Evolutionary conservation across 345 rosid genomes (phyloP).

Genomic region (Moricandia arvensis): DNA sequence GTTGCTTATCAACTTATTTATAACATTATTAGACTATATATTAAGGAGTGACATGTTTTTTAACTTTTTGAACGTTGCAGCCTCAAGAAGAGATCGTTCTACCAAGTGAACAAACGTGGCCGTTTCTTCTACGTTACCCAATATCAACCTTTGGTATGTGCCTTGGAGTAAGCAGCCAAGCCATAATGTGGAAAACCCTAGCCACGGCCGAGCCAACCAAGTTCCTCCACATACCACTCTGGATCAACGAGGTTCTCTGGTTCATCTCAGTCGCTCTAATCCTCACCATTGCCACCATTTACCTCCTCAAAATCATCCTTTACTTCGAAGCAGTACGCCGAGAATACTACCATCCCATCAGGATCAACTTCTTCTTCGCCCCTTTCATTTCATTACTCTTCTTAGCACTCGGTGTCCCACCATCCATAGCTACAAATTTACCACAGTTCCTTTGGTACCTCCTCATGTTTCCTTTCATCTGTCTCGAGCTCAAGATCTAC

Average conservation of each 20-base stretch:
- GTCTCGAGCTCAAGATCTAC: constrained; percentile 71
- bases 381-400: constrained; percentile 81
- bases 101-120: constrained; percentile 72
- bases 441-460: constrained; percentile 64
- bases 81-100: constrained; percentile 65
- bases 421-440: constrained; percentile 38
- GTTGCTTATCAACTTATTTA: neutral
- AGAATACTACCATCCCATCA: constrained; percentile 78
- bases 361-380: constrained; percentile 84
- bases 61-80: constrained; percentile 32
- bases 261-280: constrained; percentile 53
- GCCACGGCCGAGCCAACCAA: constrained; percentile 59
- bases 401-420: constrained; percentile 70
- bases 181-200: constrained; percentile 73
- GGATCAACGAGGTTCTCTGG: constrained; percentile 57
- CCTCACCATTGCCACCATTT: constrained; percentile 39
- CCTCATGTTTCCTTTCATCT: constrained; percentile 68
- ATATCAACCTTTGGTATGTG: constrained; percentile 82
- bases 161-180: constrained; percentile 86
- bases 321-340: constrained; percentile 84
- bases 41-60: neutral
- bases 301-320: constrained; percentile 56
- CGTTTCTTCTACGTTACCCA: constrained; percentile 71
- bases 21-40: neutral
- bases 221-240: constrained; percentile 53